Evolutionary conservation across 805 yeast genomes (phyloP), one percentile per base, ranked within the genome.

Genomic region (Candida tibetensis): DNA sequence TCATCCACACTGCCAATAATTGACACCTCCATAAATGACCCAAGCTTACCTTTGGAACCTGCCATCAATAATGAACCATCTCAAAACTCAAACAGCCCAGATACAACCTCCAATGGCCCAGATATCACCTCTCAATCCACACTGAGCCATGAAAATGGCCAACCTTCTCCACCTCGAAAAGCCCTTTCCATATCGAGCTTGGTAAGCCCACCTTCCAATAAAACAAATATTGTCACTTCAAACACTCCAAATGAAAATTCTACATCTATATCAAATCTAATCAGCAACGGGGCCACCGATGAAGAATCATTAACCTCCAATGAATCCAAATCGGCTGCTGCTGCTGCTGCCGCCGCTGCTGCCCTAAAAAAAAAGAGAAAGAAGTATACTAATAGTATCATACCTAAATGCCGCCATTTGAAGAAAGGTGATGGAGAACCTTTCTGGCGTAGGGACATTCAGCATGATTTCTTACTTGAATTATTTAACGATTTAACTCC

Each of bases 351-450:
- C 7, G 47, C 38, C 25, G 52, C 37, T 29, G 48, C 36, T 17
- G 23, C 31, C 13, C 27, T 40, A 28, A 45, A 39, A 34, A 42
- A 38, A 30, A 47, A 40, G 26, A 42, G 57, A 52, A 41, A 50
- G 43, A 41, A 57, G 39, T 31, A 42, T 33, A 43, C 37, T 36
- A 41, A 37, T 33, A 17, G 36, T 4, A 39, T 56, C 10, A 49
- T 51, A 28, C 52, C 58, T 19, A 57, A 50, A 32, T 62, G 69
- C 18, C 67, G 85, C 31, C 89, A 82, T 58, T 60, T 91, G 49
- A 91, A 91, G 61, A 91, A 90, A 55, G 72, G 79, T 14, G 98
- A 91, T 54, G 96, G 98, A 4, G 95, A 85, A 52, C 95, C 95
- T 15, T 79, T 90, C 41, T 85, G 93, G 84, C 72, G 98, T 34